Conservation (phyloP, 129 eudicot genomes). For the Artemisia argyi region DNA sequence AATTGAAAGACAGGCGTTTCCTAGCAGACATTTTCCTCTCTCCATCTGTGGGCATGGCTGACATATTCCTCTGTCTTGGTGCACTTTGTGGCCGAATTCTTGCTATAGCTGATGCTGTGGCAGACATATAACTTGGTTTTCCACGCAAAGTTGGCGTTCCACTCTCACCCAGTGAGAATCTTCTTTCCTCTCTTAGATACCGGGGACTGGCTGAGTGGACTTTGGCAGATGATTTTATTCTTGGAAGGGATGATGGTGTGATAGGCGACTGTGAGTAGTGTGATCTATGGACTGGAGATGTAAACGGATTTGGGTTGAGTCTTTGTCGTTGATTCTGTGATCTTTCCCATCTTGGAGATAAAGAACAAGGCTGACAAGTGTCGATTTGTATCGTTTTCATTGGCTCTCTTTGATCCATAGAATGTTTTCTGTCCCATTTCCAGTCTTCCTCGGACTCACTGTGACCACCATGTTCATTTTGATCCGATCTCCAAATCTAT, state of each 20-base stretch:
- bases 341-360: background rate
- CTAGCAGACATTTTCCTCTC: slow-evolving; percentile 3
- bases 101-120: background rate
- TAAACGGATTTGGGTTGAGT: background rate
- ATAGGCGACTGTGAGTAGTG: background rate
- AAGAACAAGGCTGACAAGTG: background rate
- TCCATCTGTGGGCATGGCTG: background rate
- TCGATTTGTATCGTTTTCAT: background rate
- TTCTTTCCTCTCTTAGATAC: background rate
- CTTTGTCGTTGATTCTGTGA: background rate
- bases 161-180: background rate
- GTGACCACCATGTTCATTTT: background rate
- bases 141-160: background rate
- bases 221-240: background rate
- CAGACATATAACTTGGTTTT: slow-evolving; percentile 13
- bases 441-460: too few species aligned
- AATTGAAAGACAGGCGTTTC: slow-evolving; percentile 9
- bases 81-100: too few species aligned
- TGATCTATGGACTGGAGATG: slow-evolving; percentile 2
- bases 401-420: background rate
- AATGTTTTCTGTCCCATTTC: background rate
- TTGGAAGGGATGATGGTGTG: slow-evolving; percentile 2
- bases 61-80: background rate
- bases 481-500: background rate
- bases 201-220: background rate